Conservation (phyloP, 257 asterid genomes). For the Rhazya stricta region DNA sequence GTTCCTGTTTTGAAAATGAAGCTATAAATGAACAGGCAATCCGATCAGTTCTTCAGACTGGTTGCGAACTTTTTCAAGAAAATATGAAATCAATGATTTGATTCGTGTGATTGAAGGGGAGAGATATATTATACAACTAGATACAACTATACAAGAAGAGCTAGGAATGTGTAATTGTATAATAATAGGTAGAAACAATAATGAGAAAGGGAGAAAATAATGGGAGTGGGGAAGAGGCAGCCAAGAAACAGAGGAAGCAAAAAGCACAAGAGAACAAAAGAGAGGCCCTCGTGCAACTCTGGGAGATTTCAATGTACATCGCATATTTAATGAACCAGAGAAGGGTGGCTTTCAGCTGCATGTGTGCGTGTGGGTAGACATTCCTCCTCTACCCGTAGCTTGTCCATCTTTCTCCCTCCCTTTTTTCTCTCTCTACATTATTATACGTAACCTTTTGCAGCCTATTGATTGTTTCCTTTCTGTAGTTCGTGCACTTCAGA, state of each 20-base stretch:
- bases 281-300: slow-evolving; percentile 67
- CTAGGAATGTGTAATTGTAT: too few species aligned
- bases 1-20: neutral
- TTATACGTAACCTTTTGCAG: slow-evolving; percentile 35
- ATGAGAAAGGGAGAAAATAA: slow-evolving; percentile 12
- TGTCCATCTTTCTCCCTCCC: neutral
- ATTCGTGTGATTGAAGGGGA: neutral
- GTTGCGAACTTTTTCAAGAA: neutral
- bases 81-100: neutral
- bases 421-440: slow-evolving; percentile 19
- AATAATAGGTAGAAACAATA: neutral
- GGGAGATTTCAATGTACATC: slow-evolving; percentile 50
- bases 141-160: too few species aligned
- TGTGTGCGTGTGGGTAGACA: slow-evolving; percentile 73
- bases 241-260: neutral
- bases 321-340: slow-evolving; percentile 56
- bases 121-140: slow-evolving; percentile 1
- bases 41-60: neutral
- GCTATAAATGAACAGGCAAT: neutral
- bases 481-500: slow-evolving; percentile 34
- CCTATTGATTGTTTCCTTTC: slow-evolving; percentile 34
- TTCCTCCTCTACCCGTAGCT: slow-evolving; percentile 22
- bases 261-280: slow-evolving; percentile 56
- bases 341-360: slow-evolving; percentile 34
- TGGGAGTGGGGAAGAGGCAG: neutral